Base-by-base conservation (phyloP, 805 yeast species). In the Zygosaccharomyces siamensis region DNA sequence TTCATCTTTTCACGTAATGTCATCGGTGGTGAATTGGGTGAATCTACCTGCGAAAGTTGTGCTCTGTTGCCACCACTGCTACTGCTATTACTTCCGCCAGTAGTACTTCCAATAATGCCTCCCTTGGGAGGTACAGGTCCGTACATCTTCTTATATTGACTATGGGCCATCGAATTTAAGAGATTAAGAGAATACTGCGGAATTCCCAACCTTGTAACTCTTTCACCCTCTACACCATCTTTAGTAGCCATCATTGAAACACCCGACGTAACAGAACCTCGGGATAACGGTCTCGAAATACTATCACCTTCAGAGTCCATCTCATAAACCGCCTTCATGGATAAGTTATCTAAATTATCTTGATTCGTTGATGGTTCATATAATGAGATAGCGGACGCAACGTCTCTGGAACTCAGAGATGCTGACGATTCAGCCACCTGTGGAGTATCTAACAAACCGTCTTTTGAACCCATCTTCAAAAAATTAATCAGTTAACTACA, bases 191-290 rank as follows among this genome's bases (percentile, higher is more conserved):
- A 69, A 48, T 71, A 71, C 5, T 66, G 69, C 4, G 75, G 73
- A 20, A 70, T 69, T 2, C 72, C 75, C 8, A 54, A 46, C 40
- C 82, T 67, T 56, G 74, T 79, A 39, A 79, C 69, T 42, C 77
- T 67, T 51, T 77, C 76, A 4, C 89, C 89, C 59, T 83, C 87
- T 3, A 83, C 64, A 0, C 89, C 89, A 62, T 84, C 89, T 56
- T 84, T 83, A 14, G 86, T 81, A 20, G 89, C 89, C 4, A 84
- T 81, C 35, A 83, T 81, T 0, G 88, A 82, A n/a, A 83, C 61
- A 30, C 86, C 83, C 1, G 87, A 81, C 0, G 86, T 79, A 16
- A 77, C 76, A 21, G 85, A 79, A 40, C 77, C 75, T 43, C 87
- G 72, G 0, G 87, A 81, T 18, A 78, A 59, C 0, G 85, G 84